Evolutionary conservation across 768 basidiomycete genomes (phyloP), one percentile per base, ranked within the genome.

Genomic region (Lactarius pseudohatsudake): DNA sequence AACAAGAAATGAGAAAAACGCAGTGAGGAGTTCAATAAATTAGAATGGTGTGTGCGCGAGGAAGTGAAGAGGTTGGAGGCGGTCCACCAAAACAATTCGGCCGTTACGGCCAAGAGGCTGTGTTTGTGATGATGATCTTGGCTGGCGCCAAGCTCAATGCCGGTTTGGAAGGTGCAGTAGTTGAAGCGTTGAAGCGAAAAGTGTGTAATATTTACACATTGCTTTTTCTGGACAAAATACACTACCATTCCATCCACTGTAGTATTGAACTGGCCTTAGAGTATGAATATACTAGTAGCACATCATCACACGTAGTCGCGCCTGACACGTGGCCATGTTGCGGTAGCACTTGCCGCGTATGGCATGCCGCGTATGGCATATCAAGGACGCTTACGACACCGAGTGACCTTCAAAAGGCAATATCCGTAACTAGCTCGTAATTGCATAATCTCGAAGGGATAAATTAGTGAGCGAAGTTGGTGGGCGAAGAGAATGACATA

Each of bases 41-140:
- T 65, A 56, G 54, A n/a, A 54, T 60, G 50, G 53, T 20, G 59
- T 11, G 45, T 55, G 43, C 20, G 30, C 15, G n/a, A 18, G 41
- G 50, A 36, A 28, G 38, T 55, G 22, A 57, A 16, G 50, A 60
- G 50, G 58, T 28, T 22, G 28, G 41, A 34, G 22, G 22, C 9
- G 6, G 57, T 13, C 30, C 8, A 56, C 55, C 7, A 26, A n/a
- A 20, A 34, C 36, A 1, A 58, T 6, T 22, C 38, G 22, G 3
- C 34, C 36, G 32, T 36, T 8, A 20, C 54, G 30, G 30, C 54
- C 34, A 18, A 20, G 11, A 6, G 20, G 36, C 26, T 58, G 15
- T 20, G 36, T 7, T 7, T 2, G 38, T 58, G 57, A 58, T 58
- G 50, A 58, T 40, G 57, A 58, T 58, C 57, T 58, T 58, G n/a